Base-by-base conservation (phyloP, 768 basidiomycete genomes). In the Leucocoprinus leucothites region DNA sequence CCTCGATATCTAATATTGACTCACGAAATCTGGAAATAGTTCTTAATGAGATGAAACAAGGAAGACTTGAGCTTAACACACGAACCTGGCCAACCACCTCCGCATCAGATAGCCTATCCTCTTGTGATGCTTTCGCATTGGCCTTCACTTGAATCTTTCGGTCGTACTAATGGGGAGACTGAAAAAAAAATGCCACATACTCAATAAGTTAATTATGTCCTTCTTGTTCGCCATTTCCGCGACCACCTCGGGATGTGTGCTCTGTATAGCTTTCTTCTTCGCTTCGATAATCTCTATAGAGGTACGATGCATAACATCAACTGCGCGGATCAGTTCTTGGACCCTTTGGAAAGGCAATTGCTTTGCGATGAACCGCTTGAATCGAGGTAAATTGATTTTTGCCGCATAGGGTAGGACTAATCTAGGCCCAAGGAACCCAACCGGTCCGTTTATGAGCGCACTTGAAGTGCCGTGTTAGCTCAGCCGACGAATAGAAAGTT, bases 151-250 rank as follows among this genome's bases (percentile, higher is more conserved):
- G 22, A 19, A 14, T 3, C 35, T 41, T 47, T 40, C 58, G 36
- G 36, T 43, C 3, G 16, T 8, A 44, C 11, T 25, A n/a, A 42
- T 19, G 7, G 31, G 41, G n/a, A 38, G 9, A 21, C 2, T 6
- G 36, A 21, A 38, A 11, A 16, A 35, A 41, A 16, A 50, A 31
- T 31, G 24, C 18, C 18, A 56, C 78, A 28, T 62, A 80, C 80
- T 58, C 9, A 81, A 64, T 19, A 78, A 65, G 56, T 73, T 81
- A 57, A 80, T 70, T 26, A 81, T 69, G 59, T 81, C 79, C 51
- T 75, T 76, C 9, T 75, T 76, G 56, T 66, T 63, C 14, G 68
- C 72, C 36, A 74, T 66, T 50, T 75, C 71, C 7, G 54, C 60
- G 2, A 61, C 56, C 2, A 72, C 56, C 1, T 63, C 69, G 8